These are phyloP conservation scores for Pseudonitzschia pungens DNA, from an alignment of 108 stramenopile species.

Conservation along the genomic window DNA sequence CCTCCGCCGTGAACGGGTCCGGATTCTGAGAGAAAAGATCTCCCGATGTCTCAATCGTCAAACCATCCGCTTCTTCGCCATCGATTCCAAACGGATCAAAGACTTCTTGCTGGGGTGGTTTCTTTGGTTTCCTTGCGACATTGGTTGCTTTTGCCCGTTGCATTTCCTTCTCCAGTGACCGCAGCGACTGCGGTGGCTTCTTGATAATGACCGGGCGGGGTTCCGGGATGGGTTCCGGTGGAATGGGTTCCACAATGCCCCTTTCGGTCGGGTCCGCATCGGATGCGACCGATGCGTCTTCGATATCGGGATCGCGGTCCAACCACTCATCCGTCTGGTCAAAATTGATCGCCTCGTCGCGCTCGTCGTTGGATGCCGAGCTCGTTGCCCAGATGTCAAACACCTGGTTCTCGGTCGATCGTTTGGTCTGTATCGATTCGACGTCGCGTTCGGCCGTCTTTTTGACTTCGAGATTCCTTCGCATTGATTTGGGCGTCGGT, in stretches of 20 bases:
- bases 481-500: neutral
- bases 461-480: neutral
- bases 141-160: neutral
- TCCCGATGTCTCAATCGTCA: constrained; percentile 6
- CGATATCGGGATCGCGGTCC: constrained; percentile 27
- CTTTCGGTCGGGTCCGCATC: neutral
- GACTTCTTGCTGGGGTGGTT: constrained; percentile 15
- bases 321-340: constrained; percentile 22
- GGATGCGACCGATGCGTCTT: constrained; percentile 9
- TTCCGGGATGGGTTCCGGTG: neutral
- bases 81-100: constrained; percentile 31
- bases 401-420: neutral
- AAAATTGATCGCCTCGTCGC: constrained; percentile 23
- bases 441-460: neutral
- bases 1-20: constrained; percentile 24
- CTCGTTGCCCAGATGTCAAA: constrained; percentile 17
- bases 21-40: constrained; percentile 24
- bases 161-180: neutral
- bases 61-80: constrained; percentile 8
- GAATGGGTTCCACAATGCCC: neutral
- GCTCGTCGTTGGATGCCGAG: constrained; percentile 27
- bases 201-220: neutral
- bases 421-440: neutral
- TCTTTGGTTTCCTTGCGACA: neutral
- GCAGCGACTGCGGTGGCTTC: neutral